phyloP scores from a whole-genome alignment of 441 rosid genomes.

The Gossypium lobatum region DNA sequence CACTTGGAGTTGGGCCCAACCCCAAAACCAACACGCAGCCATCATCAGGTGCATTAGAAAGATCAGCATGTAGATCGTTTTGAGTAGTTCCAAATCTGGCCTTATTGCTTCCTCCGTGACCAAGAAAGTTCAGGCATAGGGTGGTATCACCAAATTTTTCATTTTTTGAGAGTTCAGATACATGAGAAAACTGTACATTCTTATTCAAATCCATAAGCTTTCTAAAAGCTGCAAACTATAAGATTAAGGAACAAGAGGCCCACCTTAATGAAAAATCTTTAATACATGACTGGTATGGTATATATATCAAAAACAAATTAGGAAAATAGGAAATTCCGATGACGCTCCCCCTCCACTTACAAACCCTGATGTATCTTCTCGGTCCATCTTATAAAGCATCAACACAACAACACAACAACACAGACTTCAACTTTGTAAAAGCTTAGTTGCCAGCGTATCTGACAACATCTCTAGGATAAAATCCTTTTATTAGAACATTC shows the following conservation, averaged over 20 bases:
- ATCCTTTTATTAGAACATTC: constrained; percentile 35
- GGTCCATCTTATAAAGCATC: constrained; percentile 51
- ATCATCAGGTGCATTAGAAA: constrained; percentile 50
- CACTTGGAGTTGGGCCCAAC: constrained; percentile 72
- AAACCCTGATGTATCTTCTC: constrained; percentile 84
- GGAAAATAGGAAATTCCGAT: constrained; percentile 23
- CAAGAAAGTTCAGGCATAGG: constrained; percentile 52
- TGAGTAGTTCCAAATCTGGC: constrained; percentile 27
- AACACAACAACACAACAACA: constrained; percentile 12
- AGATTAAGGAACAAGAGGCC: constrained; percentile 10
- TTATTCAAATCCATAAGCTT: constrained; percentile 54
- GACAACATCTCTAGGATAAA: constrained; percentile 51
- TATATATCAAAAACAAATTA: constrained; percentile 24
- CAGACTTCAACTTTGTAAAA: constrained; percentile 12
- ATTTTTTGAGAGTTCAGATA: constrained; percentile 30
- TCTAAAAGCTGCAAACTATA: constrained; percentile 15
- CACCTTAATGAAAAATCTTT: constrained; percentile 10
- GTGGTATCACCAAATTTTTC: constrained; percentile 67
- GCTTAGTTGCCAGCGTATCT: constrained; percentile 28
- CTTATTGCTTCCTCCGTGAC: constrained; percentile 40
- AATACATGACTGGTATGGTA: constrained; percentile 18
- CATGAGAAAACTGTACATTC: constrained; percentile 34
- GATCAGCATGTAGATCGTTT: constrained; percentile 38
- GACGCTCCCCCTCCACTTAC: constrained; percentile 67
- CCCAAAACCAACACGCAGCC: constrained; percentile 86